Percentiles rank a stretch among this genome's conserved stretches.
These are phyloP conservation scores for Coniferiporia sulphurascens DNA, from an alignment of 1,284 basidiomycete species.

Conservation along the genomic window DNA sequence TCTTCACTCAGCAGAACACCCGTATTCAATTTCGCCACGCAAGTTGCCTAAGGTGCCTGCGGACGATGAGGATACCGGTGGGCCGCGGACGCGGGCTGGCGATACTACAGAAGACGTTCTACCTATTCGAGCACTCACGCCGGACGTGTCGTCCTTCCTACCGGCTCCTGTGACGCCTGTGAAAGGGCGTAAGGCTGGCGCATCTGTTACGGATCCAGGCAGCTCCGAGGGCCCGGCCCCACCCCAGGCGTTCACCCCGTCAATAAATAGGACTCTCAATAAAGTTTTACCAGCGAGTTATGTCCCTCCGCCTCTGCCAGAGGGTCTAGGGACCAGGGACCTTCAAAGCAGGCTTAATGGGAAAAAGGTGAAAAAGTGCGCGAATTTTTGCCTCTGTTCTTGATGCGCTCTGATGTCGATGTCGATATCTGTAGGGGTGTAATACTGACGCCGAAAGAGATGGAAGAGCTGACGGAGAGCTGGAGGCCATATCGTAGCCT, in stretches of 20 bases:
- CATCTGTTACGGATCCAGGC: conserved; percentile 12
- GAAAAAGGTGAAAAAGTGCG: conserved; percentile 83
- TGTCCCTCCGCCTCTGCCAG: conserved; percentile 46
- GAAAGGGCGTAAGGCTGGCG: conserved; percentile 13
- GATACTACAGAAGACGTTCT: conserved; percentile 3
- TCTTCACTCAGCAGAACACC: conserved; percentile 50
- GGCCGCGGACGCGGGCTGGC: not conserved
- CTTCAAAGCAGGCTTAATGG: conserved; percentile 65
- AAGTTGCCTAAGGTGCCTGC: conserved; percentile 40
- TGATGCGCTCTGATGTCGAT: not conserved
- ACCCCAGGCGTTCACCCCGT: conserved; percentile 64
- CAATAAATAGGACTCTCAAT: conserved; percentile 51
- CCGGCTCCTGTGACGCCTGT: conserved; percentile 21
- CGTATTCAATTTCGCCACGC: conserved; percentile 47
- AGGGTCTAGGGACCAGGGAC: conserved; percentile 53
- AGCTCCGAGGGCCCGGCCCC: conserved; percentile 31
- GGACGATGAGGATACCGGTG: conserved; percentile 28
- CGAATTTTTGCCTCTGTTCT: conserved; percentile 3
- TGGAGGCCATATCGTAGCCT: conserved; percentile 82
- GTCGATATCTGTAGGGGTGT: conserved; percentile 48
- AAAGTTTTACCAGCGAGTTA: conserved; percentile 24
- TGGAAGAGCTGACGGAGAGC: conserved; percentile 69
- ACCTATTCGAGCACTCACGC: conserved; percentile 8
- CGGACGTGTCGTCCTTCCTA: conserved; percentile 22
- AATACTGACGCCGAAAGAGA: conserved; percentile 76